Base-by-base conservation (phyloP, 495 filamentous ascomycete species). In the Penicillium malachiteum region DNA sequence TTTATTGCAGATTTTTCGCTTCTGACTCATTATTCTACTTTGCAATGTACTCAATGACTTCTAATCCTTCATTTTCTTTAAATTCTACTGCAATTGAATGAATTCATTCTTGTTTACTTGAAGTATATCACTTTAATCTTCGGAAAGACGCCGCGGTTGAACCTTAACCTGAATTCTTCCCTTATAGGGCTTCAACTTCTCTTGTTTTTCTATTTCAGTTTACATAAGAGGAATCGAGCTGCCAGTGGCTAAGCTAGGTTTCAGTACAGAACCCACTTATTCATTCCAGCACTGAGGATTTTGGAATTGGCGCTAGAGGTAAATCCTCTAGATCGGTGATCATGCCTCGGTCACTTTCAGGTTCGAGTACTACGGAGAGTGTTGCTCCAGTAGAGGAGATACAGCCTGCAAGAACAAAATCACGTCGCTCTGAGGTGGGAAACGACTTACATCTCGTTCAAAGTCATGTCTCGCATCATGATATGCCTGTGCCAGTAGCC, bases 381-480 rank as follows among this genome's bases (percentile, higher is more conserved):
- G 40, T 32, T 14, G 13, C 56, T 7, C 47, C 39, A 18, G 38
- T 50, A 13, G 58, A 64, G 37, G 48, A 55, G 16, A 57, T 48
- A 17, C 39, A 52, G 16, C 57, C 50, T 7, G 44, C 51, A 34
- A 54, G 54, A 42, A 56, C 58, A 3, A 58, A 58, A 48, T 55
- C 63, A 8, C 60, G 54, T 26, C 57, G 54, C 33, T 26, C 18
- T 14, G 55, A 49, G 10, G 33, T 42, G 5, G 26, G 40, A 14
- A 59, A 63, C 42, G 56, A 53, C 10, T 58, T 68, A 5, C 44
- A 59, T 34, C 44, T 64, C 3, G 58, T 62, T 6, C 63, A 55
- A 34, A 70, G 67, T 42, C 69, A 72, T 52, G 34, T 70, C 26
- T 70, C 70, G 4, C 59, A 70, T 26, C 70, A 72, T 54, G 72